Base-by-base conservation (phyloP, 352 stramenopile genomes). In the Phytophthora hybrid region DNA sequence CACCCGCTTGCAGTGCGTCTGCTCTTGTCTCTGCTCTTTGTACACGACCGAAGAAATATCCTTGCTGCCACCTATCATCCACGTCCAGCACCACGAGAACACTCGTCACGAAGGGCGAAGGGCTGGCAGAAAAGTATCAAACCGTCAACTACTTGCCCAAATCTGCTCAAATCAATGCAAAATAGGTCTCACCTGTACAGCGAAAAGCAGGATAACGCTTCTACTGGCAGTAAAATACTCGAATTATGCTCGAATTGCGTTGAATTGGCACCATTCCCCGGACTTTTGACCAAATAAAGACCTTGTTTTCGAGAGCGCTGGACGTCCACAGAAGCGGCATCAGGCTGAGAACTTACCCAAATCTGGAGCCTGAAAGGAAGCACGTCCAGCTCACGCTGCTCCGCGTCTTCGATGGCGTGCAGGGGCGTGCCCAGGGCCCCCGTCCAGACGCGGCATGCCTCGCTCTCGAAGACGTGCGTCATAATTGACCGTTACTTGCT, bases 81-180 rank as follows among this genome's bases (percentile, higher is more conserved):
- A 85, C 59, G 46, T 92, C 82, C 49, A 94, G 32, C 6, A 87
- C 66, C 26, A 90, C 59, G 51, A 93, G 32, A 44, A 92, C 77
- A 62, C 57, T 84, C 31, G 73, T 77, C 3, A 78, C 80, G 46
- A 94, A 87, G 11, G 85, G 84, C 14, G 87, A 91, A 32, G 84
- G 74, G 47, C 87, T 92, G 31, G 6, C 18, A 59, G 18, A 10
- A 62, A 10, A 62, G 54, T 41, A 52, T 29, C 21, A 63, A 53
- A 19, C 37, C 16, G 19, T 63, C 55, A 71, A 31, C 29, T 19
- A 59, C 58, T 59, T 10, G 9, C 10, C 0, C 16, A 66, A 59
- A 16, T 46, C 1, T 32, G 10, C 19, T 53, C 34, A 70, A 49
- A 56, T 2, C 37, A 46, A 37, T 47, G 19, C 32, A 44, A 46